phyloP scores from a whole-genome alignment of 441 rosid genomes.

The Omphalea diandra region DNA sequence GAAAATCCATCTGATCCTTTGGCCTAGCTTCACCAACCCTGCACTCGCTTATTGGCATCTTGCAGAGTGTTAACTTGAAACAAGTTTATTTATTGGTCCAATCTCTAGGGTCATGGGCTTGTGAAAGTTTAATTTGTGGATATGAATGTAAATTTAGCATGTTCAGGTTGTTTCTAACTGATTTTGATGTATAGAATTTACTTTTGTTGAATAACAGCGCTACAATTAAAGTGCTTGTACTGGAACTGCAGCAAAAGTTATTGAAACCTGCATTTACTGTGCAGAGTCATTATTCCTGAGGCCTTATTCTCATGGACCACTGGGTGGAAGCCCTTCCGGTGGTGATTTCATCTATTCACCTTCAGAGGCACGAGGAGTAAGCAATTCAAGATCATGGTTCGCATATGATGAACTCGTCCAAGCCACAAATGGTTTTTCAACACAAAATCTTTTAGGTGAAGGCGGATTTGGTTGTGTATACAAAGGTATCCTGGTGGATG shows the following conservation, averaged over 20 bases:
- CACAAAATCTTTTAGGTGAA: constrained; percentile 76
- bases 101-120: not conserved
- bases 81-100: not conserved
- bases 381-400: constrained; percentile 68
- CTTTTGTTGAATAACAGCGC: constrained; percentile 12
- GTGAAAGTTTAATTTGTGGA: not conserved
- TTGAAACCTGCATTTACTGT: constrained; percentile 20
- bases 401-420: constrained; percentile 69
- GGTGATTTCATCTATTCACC: constrained; percentile 44
- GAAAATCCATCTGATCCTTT: not conserved
- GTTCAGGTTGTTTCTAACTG: not conserved
- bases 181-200: not conserved
- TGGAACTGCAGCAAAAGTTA: constrained; percentile 16
- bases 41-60: not conserved
- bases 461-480: constrained; percentile 98
- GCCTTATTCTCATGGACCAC: constrained; percentile 43
- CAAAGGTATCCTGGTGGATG: constrained; percentile 71
- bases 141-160: not conserved
- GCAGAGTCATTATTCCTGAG: constrained; percentile 47
- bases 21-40: not conserved
- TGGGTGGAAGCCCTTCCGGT: constrained; percentile 37
- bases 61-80: not conserved
- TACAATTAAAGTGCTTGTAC: constrained; percentile 11
- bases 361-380: constrained; percentile 52
- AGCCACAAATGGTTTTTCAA: constrained; percentile 73